Evolutionary conservation across 495 filamentous ascomycete genomes (phyloP), one percentile per base, ranked within the genome.

Genomic region (Acidomyces sp.): DNA sequence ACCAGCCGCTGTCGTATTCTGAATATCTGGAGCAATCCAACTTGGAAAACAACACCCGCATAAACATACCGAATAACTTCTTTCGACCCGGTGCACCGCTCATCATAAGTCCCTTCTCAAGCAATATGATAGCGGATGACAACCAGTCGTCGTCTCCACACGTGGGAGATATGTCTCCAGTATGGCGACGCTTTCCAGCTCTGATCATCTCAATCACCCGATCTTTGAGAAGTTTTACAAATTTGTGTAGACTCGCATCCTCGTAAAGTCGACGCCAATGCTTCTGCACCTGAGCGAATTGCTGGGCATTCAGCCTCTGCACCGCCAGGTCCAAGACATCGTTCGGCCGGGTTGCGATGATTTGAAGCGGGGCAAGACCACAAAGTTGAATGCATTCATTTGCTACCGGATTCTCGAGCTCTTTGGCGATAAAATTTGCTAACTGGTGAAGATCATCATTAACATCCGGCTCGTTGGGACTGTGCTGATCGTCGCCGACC

Each of bases 41-140:
- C n/a, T n/a, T n/a, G n/a, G n/a, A n/a, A n/a, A n/a, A n/a, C n/a
- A n/a, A n/a, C n/a, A n/a, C n/a, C n/a, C n/a, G n/a, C n/a, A n/a
- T n/a, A n/a, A n/a, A n/a, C n/a, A n/a, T n/a, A n/a, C n/a, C n/a
- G n/a, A 88, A 68, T 53, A 75, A 65, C n/a, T 51, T 57, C 42
- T 70, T 70, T n/a, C 80, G 71, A 2, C 69, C 56, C 3, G 76
- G 74, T 0, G 75, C 82, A 0, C 87, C 90, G 17, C 84, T 71
- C 56, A 93, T 76, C 34, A 93, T 88, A 34, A 90, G 52, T 0
- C 83, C 80, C 55, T 77, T 77, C 48, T 97, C 90, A 0, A 93
- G 68, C 2, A 65, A 59, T 37, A 68, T 61, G 17, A 93, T 67
- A n/a, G 77, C 64, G 10, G 64, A 59, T 11, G 49, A 35, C 5